A percentile compares a stretch with the other conserved stretches of the same genome.
Evolutionary conservation across 139 green algal genomes (phyloP).

Genomic region (Micromonas pusilla): DNA sequence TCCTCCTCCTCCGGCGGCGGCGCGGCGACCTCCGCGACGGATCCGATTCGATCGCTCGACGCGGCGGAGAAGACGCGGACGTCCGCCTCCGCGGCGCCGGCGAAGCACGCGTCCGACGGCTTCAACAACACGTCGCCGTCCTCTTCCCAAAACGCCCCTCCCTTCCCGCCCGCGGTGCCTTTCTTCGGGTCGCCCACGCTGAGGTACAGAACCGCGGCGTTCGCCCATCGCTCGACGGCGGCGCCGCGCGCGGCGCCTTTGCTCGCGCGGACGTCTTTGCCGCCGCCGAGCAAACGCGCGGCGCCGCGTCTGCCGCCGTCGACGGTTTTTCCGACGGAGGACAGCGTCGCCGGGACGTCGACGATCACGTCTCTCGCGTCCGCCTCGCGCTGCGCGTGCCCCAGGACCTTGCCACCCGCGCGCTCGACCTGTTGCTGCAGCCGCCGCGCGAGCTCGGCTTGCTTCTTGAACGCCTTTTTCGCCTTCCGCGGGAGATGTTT

Average conservation of each 20-base stretch:
- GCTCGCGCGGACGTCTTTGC: background rate
- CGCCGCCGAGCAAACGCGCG: background rate
- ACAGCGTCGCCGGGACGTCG: too few relatives aligned
- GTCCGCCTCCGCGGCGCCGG: background rate
- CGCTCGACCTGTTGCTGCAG: too few relatives aligned
- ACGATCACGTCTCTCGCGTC: too few relatives aligned
- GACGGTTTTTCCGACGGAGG: too few relatives aligned
- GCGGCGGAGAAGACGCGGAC: background rate
- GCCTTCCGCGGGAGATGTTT: too few relatives aligned
- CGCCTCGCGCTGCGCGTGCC: too few relatives aligned
- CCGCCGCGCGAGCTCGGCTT: too few relatives aligned
- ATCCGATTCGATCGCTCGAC: background rate
- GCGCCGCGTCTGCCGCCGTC: constrained; percentile 2
- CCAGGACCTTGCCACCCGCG: too few relatives aligned
- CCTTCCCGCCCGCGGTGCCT: too few relatives aligned
- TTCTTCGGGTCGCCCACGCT: constrained; percentile 1
- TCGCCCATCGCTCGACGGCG: background rate
- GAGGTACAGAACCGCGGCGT: background rate
- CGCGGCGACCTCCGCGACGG: background rate
- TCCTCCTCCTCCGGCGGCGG: too few relatives aligned
- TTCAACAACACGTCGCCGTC: background rate
- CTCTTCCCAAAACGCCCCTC: background rate
- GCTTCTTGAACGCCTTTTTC: too few relatives aligned
- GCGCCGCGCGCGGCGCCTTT: background rate
- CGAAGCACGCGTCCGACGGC: background rate